Percentiles rank a stretch among this genome's conserved stretches.
phyloP scores from a whole-genome alignment of 2,329 filamentous ascomycete genomes.

The Aspergillus neoniger region DNA sequence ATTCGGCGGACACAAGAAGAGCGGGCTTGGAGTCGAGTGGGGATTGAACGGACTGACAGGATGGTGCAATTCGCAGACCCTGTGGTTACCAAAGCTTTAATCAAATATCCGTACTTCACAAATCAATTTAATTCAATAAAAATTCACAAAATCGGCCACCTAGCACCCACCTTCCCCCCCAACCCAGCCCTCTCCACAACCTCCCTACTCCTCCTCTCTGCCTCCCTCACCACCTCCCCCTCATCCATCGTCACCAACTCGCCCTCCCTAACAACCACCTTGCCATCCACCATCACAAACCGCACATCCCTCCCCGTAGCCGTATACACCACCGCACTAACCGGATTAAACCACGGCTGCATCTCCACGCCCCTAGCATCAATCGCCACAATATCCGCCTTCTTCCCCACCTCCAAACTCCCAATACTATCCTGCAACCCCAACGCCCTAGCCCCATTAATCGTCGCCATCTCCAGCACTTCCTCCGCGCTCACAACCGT shows the following conservation, averaged over 20 bases:
- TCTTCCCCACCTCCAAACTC: constrained; percentile 45
- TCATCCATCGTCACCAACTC: constrained; percentile 45
- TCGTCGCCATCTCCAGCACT: constrained; percentile 55
- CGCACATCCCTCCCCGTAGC: constrained; percentile 49
- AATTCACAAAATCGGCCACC: background rate
- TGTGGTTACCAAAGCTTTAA: constrained; percentile 30
- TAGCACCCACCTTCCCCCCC: constrained; percentile 29
- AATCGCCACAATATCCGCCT: constrained; percentile 44
- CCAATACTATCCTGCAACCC: constrained; percentile 46
- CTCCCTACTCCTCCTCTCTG: constrained; percentile 37
- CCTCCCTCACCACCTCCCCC: constrained; percentile 42
- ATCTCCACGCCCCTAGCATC: constrained; percentile 35
- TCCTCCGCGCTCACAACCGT: constrained; percentile 47
- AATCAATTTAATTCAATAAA: background rate
- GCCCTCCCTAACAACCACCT: constrained; percentile 40
- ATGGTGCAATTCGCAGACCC: constrained; percentile 44
- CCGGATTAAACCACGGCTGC: constrained; percentile 45
- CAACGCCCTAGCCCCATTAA: constrained; percentile 53
- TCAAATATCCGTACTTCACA: no score
- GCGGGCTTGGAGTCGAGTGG: constrained; percentile 54
- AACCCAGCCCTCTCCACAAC: constrained; percentile 44
- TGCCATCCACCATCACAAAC: constrained; percentile 48
- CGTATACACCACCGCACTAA: constrained; percentile 48
- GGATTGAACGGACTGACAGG: constrained; percentile 43
- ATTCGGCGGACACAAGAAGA: constrained; percentile 56